Conservation (phyloP, 2,329 filamentous ascomycete species). For the Verticillium nubilum region DNA sequence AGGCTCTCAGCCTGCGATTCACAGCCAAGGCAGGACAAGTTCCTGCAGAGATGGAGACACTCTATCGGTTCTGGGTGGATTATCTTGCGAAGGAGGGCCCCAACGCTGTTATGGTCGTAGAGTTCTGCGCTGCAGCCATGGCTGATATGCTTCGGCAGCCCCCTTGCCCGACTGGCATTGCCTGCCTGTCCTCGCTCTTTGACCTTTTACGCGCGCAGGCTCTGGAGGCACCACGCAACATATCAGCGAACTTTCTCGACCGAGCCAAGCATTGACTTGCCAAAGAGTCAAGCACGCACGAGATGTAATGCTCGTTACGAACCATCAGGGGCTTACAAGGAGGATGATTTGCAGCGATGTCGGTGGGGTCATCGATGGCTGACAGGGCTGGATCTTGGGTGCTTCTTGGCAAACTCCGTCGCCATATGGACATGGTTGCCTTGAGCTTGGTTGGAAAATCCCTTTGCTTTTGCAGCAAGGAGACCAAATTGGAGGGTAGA, state of each 20-base stretch:
- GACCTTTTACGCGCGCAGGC: neutral
- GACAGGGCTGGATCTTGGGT: neutral
- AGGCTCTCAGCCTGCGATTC: slow-evolving; percentile 31
- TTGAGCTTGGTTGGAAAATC: slow-evolving; percentile 9
- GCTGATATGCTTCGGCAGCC: slow-evolving; percentile 40
- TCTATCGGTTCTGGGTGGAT: slow-evolving; percentile 72
- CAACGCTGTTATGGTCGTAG: slow-evolving; percentile 69
- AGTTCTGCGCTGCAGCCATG: slow-evolving; percentile 63
- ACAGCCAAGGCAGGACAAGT: slow-evolving; percentile 26
- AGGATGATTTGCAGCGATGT: neutral
- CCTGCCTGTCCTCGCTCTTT: neutral
- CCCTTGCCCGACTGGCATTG: neutral
- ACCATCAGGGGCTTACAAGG: neutral
- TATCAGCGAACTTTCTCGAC: neutral
- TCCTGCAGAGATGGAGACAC: slow-evolving; percentile 55
- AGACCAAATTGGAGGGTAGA: neutral
- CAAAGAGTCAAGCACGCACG: neutral
- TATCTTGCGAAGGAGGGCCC: slow-evolving; percentile 66
- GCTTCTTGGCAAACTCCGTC: neutral
- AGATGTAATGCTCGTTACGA: neutral
- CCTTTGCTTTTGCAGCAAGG: slow-evolving; percentile 1
- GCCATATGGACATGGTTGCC: neutral
- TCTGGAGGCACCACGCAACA: neutral
- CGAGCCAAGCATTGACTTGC: neutral
- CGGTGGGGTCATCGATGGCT: neutral